Evolutionary conservation across 495 filamentous ascomycete genomes (phyloP).

Genomic region (Penicillium ochrochloron): DNA sequence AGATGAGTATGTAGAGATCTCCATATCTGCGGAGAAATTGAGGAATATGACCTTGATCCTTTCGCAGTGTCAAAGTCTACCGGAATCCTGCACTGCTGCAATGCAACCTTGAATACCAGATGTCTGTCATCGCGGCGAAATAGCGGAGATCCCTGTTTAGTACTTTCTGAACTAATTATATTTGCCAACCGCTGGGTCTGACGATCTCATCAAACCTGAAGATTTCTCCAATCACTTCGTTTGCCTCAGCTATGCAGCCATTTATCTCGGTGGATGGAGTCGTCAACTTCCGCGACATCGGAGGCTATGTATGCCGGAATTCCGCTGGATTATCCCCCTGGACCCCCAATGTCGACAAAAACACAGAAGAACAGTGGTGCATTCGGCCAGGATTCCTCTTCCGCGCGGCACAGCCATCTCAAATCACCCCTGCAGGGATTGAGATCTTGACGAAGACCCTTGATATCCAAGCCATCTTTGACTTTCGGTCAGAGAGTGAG

Average conservation of each 20-base stretch:
- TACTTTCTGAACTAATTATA: not conserved
- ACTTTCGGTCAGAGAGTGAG: conserved; percentile 62
- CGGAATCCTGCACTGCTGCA: not conserved
- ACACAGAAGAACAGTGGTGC: conserved; percentile 28
- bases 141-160: not conserved
- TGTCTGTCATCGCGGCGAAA: not conserved
- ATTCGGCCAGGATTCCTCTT: conserved; percentile 57
- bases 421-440: conserved; percentile 52
- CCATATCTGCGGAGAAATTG: not conserved
- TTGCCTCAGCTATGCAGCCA: not conserved
- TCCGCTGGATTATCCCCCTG: not conserved
- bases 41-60: not conserved
- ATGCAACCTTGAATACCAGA: conserved; percentile 2
- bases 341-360: not conserved
- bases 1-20: not conserved
- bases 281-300: conserved; percentile 64
- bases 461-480: conserved; percentile 58
- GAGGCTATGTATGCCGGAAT: conserved; percentile 51
- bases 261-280: conserved; percentile 50
- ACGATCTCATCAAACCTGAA: not conserved
- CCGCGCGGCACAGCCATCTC: conserved; percentile 60
- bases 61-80: not conserved
- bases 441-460: conserved; percentile 48
- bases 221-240: not conserved
- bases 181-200: not conserved